A percentile compares a stretch with the other conserved stretches of the same genome.
Evolutionary conservation across 2,329 filamentous ascomycete species (phyloP).

Genomic region (Thermoascus crustaceus): DNA sequence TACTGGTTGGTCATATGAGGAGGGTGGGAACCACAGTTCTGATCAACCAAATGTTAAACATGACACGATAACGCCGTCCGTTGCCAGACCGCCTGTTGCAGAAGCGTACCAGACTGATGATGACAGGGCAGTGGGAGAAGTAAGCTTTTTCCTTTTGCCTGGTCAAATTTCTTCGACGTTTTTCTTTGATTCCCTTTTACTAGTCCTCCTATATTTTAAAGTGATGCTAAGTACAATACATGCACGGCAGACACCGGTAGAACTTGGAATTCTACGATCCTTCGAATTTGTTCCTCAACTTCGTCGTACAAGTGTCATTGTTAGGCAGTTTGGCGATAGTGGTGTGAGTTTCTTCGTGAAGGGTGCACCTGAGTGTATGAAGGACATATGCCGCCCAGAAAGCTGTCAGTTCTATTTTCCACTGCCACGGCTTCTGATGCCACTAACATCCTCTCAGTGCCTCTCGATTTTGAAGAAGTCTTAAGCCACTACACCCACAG

Average conservation of each 20-base stretch:
- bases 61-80: slow-evolving; percentile 65
- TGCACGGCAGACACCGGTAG: slow-evolving; percentile 46
- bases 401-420: slow-evolving; percentile 52
- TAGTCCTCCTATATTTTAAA: neutral
- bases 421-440: neutral
- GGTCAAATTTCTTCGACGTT: no score
- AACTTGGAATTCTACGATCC: slow-evolving; percentile 80
- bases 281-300: slow-evolving; percentile 96
- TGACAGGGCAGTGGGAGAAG: slow-evolving; percentile 11
- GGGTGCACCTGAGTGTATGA: slow-evolving; percentile 93
- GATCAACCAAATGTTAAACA: slow-evolving; percentile 64
- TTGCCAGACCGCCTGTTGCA: slow-evolving; percentile 68
- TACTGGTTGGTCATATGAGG: slow-evolving; percentile 84
- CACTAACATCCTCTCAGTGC: slow-evolving; percentile 46
- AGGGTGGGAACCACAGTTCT: slow-evolving; percentile 61
- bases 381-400: slow-evolving; percentile 76
- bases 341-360: slow-evolving; percentile 90
- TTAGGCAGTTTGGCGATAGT: slow-evolving; percentile 75
- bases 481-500: slow-evolving; percentile 88
- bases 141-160: no score
- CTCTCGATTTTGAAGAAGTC: slow-evolving; percentile 80
- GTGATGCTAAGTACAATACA: no score
- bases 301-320: slow-evolving; percentile 83
- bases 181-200: slow-evolving; percentile 6
- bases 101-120: slow-evolving; percentile 44